These are phyloP conservation scores for Pseudomassariella vexata DNA, from an alignment of 2,329 filamentous ascomycete genomes.

Conservation along the genomic window DNA sequence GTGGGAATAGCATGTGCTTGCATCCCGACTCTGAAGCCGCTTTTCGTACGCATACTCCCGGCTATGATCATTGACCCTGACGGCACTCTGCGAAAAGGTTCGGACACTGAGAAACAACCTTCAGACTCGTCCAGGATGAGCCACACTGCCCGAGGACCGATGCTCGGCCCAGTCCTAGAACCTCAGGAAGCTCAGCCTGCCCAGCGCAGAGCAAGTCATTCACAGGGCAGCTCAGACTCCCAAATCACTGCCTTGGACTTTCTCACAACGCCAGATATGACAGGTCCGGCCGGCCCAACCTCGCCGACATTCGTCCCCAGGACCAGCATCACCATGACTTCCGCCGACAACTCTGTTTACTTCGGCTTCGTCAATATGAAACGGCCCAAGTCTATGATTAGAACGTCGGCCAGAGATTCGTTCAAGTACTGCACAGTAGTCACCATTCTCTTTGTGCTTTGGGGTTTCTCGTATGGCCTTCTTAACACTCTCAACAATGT, in stretches of 20 bases:
- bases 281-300: slow-evolving; percentile 5
- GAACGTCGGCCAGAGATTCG: slow-evolving; percentile 57
- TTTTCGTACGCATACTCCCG: slow-evolving; percentile 63
- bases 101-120: slow-evolving; percentile 20
- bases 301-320: slow-evolving; percentile 12
- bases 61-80: slow-evolving; percentile 49
- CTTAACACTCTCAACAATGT: slow-evolving; percentile 74
- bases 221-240: slow-evolving; percentile 16
- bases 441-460: slow-evolving; percentile 77
- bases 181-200: slow-evolving; percentile 9
- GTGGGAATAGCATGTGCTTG: slow-evolving; percentile 86
- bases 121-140: slow-evolving; percentile 15
- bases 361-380: slow-evolving; percentile 74
- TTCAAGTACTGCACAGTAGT: slow-evolving; percentile 69
- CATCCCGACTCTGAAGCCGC: slow-evolving; percentile 84
- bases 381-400: slow-evolving; percentile 64
- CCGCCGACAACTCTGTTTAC: slow-evolving; percentile 47
- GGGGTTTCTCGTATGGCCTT: slow-evolving; percentile 87
- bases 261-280: slow-evolving; percentile 35
- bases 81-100: slow-evolving; percentile 29
- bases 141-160: slow-evolving; percentile 12
- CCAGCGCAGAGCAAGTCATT: slow-evolving; percentile 8
- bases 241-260: slow-evolving; percentile 37
- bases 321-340: slow-evolving; percentile 24
- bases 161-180: slow-evolving; percentile 7